Conservation (phyloP, 192 early-diverging fungal genomes). For the Backusella tuberculispora region DNA sequence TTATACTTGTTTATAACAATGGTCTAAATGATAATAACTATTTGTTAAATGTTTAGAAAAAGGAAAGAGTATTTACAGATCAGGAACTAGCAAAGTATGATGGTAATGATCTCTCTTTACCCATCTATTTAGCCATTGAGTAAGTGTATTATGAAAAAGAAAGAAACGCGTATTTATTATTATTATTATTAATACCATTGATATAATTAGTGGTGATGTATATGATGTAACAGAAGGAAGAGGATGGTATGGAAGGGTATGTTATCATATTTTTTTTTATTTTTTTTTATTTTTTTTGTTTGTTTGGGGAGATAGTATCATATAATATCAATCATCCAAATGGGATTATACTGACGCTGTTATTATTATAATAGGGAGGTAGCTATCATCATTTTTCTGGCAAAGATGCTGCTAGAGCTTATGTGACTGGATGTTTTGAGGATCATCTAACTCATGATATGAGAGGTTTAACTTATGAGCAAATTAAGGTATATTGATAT, state of each 20-base stretch:
- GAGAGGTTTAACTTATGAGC: slow-evolving; percentile 73
- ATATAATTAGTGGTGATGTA: slow-evolving; percentile 73
- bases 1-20: neutral
- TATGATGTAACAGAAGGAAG: slow-evolving; percentile 88
- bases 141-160: slow-evolving; percentile 40
- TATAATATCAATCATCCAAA: too few species aligned
- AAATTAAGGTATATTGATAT: slow-evolving; percentile 66
- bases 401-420: slow-evolving; percentile 91
- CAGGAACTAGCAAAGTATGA: slow-evolving; percentile 84
- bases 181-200: slow-evolving; percentile 16
- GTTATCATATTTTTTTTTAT: too few species aligned
- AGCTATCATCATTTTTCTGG: slow-evolving; percentile 91
- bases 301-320: neutral
- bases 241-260: slow-evolving; percentile 80
- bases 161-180: neutral
- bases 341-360: too few species aligned
- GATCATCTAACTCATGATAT: slow-evolving; percentile 94
- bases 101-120: slow-evolving; percentile 77
- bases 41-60: slow-evolving; percentile 36
- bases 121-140: slow-evolving; percentile 90
- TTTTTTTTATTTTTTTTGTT: neutral
- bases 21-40: neutral
- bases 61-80: slow-evolving; percentile 69
- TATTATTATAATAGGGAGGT: slow-evolving; percentile 52
- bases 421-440: slow-evolving; percentile 93